phyloP scores from a whole-genome alignment of 805 yeast genomes.

The Blastobotrys robertii region DNA sequence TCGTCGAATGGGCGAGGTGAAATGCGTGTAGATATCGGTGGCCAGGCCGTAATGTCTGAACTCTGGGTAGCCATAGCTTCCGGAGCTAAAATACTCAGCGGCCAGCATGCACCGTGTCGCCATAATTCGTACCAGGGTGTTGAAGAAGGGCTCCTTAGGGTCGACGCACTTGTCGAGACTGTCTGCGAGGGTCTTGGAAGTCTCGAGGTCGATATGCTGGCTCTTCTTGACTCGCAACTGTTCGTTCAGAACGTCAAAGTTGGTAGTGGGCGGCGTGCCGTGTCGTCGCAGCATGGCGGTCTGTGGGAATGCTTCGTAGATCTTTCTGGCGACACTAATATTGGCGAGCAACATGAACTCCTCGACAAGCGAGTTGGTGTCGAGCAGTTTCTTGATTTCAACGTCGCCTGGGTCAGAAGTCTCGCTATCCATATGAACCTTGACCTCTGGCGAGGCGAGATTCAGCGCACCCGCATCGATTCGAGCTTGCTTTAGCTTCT shows the following conservation, averaged over 20 bases:
- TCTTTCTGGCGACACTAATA: slow-evolving; percentile 88
- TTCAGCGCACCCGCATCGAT: slow-evolving; percentile 93
- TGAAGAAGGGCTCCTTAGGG: slow-evolving; percentile 77
- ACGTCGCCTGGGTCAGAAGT: slow-evolving; percentile 95
- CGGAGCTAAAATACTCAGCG: slow-evolving; percentile 93
- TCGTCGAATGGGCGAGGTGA: slow-evolving; percentile 96
- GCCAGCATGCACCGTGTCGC: slow-evolving; percentile 99
- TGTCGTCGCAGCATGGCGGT: slow-evolving; percentile 98
- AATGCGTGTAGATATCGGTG: slow-evolving; percentile 94
- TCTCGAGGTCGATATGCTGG: slow-evolving; percentile 65
- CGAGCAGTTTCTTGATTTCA: slow-evolving; percentile 77
- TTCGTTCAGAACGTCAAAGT: slow-evolving; percentile 81
- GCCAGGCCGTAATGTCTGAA: slow-evolving; percentile 97
- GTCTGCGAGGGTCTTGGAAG: slow-evolving; percentile 86
- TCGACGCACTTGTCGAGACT: slow-evolving; percentile 85
- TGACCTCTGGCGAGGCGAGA: slow-evolving; percentile 95
- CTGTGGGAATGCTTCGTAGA: slow-evolving; percentile 89
- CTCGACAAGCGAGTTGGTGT: slow-evolving; percentile 92
- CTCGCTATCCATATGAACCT: slow-evolving; percentile 93
- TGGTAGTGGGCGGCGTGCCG: slow-evolving; percentile 92
- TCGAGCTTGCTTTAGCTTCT: slow-evolving; percentile 74
- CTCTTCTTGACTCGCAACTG: slow-evolving; percentile 77
- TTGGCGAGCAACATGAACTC: slow-evolving; percentile 98
- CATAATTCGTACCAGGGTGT: slow-evolving; percentile 88
- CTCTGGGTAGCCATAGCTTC: slow-evolving; percentile 81